These are phyloP conservation scores for Termitomyces sp. DNA, from an alignment of 768 basidiomycete species.

Conservation along the genomic window DNA sequence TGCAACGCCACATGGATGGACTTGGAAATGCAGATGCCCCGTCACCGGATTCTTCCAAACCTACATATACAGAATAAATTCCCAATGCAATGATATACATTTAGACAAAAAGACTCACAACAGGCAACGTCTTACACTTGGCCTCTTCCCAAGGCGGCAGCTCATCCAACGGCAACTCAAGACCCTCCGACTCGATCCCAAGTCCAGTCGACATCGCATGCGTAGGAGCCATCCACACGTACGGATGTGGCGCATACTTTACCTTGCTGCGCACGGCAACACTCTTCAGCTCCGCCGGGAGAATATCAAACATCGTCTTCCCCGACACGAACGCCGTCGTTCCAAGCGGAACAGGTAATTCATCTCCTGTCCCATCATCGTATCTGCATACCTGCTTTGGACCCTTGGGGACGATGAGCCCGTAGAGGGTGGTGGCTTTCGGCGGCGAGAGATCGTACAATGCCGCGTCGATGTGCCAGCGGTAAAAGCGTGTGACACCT, in stretches of 20 bases:
- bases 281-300: slow-evolving; percentile 68
- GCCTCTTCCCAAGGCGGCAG: slow-evolving; percentile 81
- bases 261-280: slow-evolving; percentile 73
- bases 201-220: slow-evolving; percentile 72
- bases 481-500: slow-evolving; percentile 83
- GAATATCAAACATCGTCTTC: slow-evolving; percentile 76
- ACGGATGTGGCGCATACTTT: slow-evolving; percentile 80
- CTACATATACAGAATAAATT: slow-evolving; percentile 26
- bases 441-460: slow-evolving; percentile 74
- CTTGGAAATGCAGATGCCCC: slow-evolving; percentile 78
- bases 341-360: slow-evolving; percentile 75
- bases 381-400: slow-evolving; percentile 60
- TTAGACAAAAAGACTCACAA: slow-evolving; percentile 34
- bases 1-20: slow-evolving; percentile 74
- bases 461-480: slow-evolving; percentile 92
- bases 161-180: slow-evolving; percentile 59
- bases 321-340: slow-evolving; percentile 84
- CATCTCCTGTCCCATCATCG: slow-evolving; percentile 86
- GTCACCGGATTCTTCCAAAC: slow-evolving; percentile 93
- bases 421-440: slow-evolving; percentile 81
- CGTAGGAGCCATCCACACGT: slow-evolving; percentile 85
- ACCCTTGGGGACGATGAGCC: slow-evolving; percentile 66
- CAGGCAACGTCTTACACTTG: slow-evolving; percentile 66
- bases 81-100: neutral
- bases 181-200: slow-evolving; percentile 74